Evolutionary conservation across 768 basidiomycete genomes (phyloP), one percentile per base, ranked within the genome.

Genomic region (Crassisporium funariophilum): DNA sequence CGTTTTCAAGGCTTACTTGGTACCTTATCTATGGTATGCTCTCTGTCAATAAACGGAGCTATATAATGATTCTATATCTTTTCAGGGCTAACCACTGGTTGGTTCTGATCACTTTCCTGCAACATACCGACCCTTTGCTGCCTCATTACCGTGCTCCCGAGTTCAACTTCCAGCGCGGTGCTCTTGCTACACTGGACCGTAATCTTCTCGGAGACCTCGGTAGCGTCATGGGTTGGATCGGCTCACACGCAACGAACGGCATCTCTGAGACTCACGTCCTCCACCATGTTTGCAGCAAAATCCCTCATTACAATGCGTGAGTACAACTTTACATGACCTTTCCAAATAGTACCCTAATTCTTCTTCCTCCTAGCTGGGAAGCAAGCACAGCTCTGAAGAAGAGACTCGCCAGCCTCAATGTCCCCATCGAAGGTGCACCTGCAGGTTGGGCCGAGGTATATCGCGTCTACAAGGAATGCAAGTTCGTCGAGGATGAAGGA

Each of bases 401-500:
- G 65, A 83, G 83, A 60, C 79, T 89, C 31, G 76, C 84, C 36
- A 77, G 76, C 29, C 71, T 78, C 56, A 79, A 83, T 35, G 67
- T 91, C 60, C 63, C 75, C 60, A 72, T 91, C 34, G 72, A 88
- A 53, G 86, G 89, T 58, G 73, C 73, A n/a, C 83, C 86, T 36
- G 83, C 82, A 35, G 83, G 93, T 40, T 89, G 87, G 91, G 72
- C 75, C 41, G 89, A 92, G 69, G 74, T 90, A 23, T 82, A 86
- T 67, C 83, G 90, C 35, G 84, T 91, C 23, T 83, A 79, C 72
- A 77, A 70, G 56, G 80, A 84, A 57, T 93, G 91, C 86, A 88
- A 86, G 82, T 98, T 93, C 64, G 88, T 99, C 37, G 95, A 98
- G 68, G 93, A 98, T 62, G 86, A 91, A 56, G 94, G 92, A 31